phyloP scores from a whole-genome alignment of 2,329 filamentous ascomycete species.

The Gaeumannomyces sp. region DNA sequence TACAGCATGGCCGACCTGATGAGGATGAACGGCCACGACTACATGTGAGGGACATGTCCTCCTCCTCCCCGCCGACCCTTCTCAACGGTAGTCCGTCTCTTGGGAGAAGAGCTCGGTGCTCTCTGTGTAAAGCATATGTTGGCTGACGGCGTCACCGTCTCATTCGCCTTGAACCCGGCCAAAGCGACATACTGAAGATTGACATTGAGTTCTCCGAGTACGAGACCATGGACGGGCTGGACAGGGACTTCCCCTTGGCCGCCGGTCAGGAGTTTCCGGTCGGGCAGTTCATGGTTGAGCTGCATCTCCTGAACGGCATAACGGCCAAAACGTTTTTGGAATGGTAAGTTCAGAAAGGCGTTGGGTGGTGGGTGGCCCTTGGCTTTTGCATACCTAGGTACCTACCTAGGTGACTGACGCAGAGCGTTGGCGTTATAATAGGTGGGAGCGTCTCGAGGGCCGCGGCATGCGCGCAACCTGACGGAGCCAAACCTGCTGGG shows the following conservation, averaged over 20 bases:
- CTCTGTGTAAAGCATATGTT: background rate
- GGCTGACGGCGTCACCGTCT: background rate
- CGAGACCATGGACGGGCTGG: conserved; percentile 23
- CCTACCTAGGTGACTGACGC: too few species aligned
- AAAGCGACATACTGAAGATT: conserved; percentile 33
- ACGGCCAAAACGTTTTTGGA: conserved; percentile 15
- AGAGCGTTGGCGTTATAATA: background rate
- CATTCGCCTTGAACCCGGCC: too few species aligned
- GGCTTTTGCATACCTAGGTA: too few species aligned
- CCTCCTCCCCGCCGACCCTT: background rate
- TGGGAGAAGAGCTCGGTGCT: background rate
- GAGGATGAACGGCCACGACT: conserved; percentile 30
- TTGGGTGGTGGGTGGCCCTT: too few species aligned
- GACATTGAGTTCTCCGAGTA: conserved; percentile 33
- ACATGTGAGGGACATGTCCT: conserved; percentile 19
- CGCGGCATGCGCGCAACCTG: conserved; percentile 19
- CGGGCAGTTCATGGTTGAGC: conserved; percentile 18
- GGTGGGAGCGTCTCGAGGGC: conserved; percentile 19
- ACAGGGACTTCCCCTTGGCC: conserved; percentile 15
- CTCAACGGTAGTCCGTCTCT: background rate
- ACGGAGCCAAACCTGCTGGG: conserved; percentile 20
- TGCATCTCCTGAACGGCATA: conserved; percentile 13
- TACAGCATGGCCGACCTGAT: conserved; percentile 31
- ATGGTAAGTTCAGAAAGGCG: conserved; percentile 11
- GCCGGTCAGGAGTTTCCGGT: conserved; percentile 15